A percentile compares a stretch with the other conserved stretches of the same genome.
Evolutionary conservation across 2,329 filamentous ascomycete genomes (phyloP).

Genomic region (Parascedosporium putredinis): DNA sequence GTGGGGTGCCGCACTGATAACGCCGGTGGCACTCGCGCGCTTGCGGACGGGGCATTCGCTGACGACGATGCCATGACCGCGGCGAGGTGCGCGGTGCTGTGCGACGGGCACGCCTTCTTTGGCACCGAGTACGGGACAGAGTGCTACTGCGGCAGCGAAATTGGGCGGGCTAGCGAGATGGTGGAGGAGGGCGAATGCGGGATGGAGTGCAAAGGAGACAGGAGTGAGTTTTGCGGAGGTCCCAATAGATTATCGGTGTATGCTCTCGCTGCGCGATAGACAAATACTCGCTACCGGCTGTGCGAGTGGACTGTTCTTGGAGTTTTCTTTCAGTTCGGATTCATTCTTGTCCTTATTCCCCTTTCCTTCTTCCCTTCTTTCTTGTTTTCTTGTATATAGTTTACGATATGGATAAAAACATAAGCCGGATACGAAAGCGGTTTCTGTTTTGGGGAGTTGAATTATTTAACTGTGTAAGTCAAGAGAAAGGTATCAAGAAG

Average conservation of each 20-base stretch:
- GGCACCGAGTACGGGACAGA: conserved; percentile 27
- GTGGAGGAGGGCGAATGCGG: conserved; percentile 24
- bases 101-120: conserved; percentile 21
- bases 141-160: conserved; percentile 25
- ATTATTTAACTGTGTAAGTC: neutral
- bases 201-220: conserved; percentile 30
- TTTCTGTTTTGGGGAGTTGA: conserved; percentile 16
- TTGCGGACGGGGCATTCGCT: conserved; percentile 20
- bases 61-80: conserved; percentile 24
- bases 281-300: too few species aligned
- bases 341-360: too few species aligned
- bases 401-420: too few species aligned
- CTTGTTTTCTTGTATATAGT: too few species aligned
- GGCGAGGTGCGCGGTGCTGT: conserved; percentile 21
- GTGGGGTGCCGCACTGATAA: conserved; percentile 23
- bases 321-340: too few species aligned
- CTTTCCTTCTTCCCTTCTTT: too few species aligned
- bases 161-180: conserved; percentile 18
- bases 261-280: too few species aligned
- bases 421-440: too few species aligned
- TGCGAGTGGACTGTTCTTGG: too few species aligned
- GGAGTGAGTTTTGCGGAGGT: conserved; percentile 28
- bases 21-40: conserved; percentile 19
- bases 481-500: too few species aligned
- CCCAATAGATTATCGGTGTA: conserved; percentile 27